Percentiles rank a stretch among this genome's conserved stretches.
Evolutionary conservation across 176 grass and related monocot species (phyloP).

Genomic region (Zea luxurians): DNA sequence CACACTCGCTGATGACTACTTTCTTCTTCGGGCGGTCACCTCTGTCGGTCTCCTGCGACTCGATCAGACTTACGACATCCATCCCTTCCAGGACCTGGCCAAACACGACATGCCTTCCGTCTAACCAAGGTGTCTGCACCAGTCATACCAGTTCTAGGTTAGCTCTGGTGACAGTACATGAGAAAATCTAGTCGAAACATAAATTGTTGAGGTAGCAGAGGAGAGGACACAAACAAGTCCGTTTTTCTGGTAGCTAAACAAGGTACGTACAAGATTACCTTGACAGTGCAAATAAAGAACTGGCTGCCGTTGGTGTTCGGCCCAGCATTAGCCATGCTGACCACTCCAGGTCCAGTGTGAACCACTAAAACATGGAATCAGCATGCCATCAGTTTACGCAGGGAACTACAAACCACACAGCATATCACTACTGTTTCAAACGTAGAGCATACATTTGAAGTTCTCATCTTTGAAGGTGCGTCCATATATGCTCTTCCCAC

Average conservation of each 20-base stretch:
- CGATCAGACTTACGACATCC: slow-evolving; percentile 68
- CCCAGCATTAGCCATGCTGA: slow-evolving; percentile 97
- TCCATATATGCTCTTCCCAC: slow-evolving; percentile 94
- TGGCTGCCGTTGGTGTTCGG: slow-evolving; percentile 95
- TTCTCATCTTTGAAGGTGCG: slow-evolving; percentile 95
- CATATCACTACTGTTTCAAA: neutral
- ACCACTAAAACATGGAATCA: slow-evolving; percentile 50
- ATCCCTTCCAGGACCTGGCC: slow-evolving; percentile 90
- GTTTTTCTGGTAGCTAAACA: neutral
- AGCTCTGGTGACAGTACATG: slow-evolving; percentile 10
- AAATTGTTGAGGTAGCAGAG: neutral
- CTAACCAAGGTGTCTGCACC: slow-evolving; percentile 80
- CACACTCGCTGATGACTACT: slow-evolving; percentile 74
- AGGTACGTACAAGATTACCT: slow-evolving; percentile 45
- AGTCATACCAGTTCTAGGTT: neutral
- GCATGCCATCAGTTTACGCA: slow-evolving; percentile 6
- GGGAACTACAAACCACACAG: neutral
- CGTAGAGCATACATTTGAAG: slow-evolving; percentile 63
- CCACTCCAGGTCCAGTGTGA: slow-evolving; percentile 73
- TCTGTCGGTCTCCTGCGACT: slow-evolving; percentile 82
- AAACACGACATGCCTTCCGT: slow-evolving; percentile 84
- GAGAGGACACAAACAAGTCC: neutral
- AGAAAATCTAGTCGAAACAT: neutral
- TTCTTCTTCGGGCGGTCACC: slow-evolving; percentile 87
- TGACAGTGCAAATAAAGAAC: slow-evolving; percentile 93